Percentiles rank a stretch among this genome's conserved stretches.
Evolutionary conservation across 2,329 filamentous ascomycete genomes (phyloP).

Genomic region (Rosellinia necatrix): DNA sequence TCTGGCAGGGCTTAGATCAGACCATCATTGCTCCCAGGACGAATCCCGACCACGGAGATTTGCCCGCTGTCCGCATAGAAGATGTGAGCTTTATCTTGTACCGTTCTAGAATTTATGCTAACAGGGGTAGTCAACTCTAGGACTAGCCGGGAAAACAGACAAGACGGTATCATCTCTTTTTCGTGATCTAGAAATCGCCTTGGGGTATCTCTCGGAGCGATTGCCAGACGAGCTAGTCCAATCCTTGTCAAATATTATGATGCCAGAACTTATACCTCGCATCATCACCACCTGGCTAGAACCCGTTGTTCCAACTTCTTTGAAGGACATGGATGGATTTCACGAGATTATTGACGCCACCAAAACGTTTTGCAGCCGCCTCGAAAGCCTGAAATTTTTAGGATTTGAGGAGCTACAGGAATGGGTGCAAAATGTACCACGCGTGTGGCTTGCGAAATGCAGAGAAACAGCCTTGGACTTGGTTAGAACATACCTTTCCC

Average conservation of each 20-base stretch:
- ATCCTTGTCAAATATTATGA: slow-evolving; percentile 69
- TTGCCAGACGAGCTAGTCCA: slow-evolving; percentile 60
- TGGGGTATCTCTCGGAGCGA: slow-evolving; percentile 56
- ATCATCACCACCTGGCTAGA: slow-evolving; percentile 78
- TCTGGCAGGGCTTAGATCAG: slow-evolving; percentile 68
- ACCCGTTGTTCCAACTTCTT: slow-evolving; percentile 73
- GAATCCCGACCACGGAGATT: slow-evolving; percentile 42
- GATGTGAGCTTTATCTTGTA: slow-evolving; percentile 40
- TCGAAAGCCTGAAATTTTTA: slow-evolving; percentile 68
- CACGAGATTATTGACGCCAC: slow-evolving; percentile 71
- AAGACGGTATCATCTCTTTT: slow-evolving; percentile 56
- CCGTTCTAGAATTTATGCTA: slow-evolving; percentile 16
- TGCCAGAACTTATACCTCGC: slow-evolving; percentile 69
- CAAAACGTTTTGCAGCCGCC: slow-evolving; percentile 63
- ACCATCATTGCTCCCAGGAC: slow-evolving; percentile 66
- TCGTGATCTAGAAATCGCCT: slow-evolving; percentile 55
- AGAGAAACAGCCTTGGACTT: slow-evolving; percentile 78
- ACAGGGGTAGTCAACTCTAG: slow-evolving; percentile 49
- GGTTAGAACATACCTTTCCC: slow-evolving; percentile 70
- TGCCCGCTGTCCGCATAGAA: slow-evolving; percentile 49
- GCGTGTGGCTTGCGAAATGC: slow-evolving; percentile 84
- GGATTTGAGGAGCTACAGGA: slow-evolving; percentile 67
- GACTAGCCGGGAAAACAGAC: slow-evolving; percentile 49
- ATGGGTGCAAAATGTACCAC: slow-evolving; percentile 81
- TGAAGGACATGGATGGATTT: slow-evolving; percentile 73